Evolutionary conservation across 2,329 filamentous ascomycete genomes (phyloP), one percentile per base, ranked within the genome.

Genomic region (Zymoseptoria tritici): DNA sequence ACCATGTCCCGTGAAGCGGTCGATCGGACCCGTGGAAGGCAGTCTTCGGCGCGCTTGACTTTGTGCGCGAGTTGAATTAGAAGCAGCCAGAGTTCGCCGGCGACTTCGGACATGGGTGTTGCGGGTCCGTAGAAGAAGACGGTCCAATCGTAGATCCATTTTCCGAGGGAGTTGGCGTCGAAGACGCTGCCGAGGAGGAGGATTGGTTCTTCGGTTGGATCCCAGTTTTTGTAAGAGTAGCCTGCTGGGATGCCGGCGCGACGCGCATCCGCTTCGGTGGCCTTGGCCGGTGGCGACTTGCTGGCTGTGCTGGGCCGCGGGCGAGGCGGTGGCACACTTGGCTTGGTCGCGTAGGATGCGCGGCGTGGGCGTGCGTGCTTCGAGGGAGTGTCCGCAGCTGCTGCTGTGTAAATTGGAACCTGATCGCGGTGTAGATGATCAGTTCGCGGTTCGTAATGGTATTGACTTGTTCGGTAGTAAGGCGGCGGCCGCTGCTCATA

Each of bases 111-210:
- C 71, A 97, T 90, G 55, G 91, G 90, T 9, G 89, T 91, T 49
- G 84, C 84, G 13, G 91, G 84, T 46, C 90, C 90, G 67, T 95
- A 87, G 73, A 88, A 87, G 79, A 90, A 96, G 64, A 97, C 90
- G 19, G 94, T 97, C 94, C 94, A 99, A 81, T 97, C 94, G 77
- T 96, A 99, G 72, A 99, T 95, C 94, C 94, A 99, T 78, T 97
- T 97, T 71, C 94, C 94, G 29, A 99, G 83, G 24, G 91, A 96
- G 82, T 97, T 97, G 71, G 93, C 90, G 73, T 97, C 94, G 72
- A 97, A 97, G 59, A 97, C 94, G 72, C 90, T 96, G 55, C 94
- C 94, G 21, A 97, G 83, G 24, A 99, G 84, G 72, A 97, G 87
- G 73, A 99, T 97, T 56, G 94, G 94, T 67, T 91, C 86, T 79